phyloP scores from a whole-genome alignment of 108 stramenopile species.

The Skeletonema menzelii region DNA sequence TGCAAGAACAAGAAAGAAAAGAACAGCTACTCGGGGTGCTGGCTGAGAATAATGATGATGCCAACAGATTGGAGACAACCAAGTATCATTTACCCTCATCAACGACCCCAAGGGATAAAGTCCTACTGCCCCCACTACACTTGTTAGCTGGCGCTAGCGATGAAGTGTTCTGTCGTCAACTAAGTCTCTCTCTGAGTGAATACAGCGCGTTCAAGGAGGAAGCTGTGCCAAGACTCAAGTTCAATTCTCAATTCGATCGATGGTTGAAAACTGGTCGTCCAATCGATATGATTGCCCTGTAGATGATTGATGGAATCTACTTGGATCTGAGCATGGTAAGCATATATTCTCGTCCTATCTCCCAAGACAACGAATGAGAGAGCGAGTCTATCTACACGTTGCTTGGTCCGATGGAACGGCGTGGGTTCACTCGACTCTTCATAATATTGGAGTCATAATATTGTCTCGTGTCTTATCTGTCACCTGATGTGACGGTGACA shows the following conservation, averaged over 20 bases:
- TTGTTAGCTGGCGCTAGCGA: slow-evolving; percentile 68
- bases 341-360: too few relatives aligned
- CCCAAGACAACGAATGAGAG: too few relatives aligned
- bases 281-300: slow-evolving; percentile 40
- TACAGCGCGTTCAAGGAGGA: slow-evolving; percentile 58
- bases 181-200: slow-evolving; percentile 49
- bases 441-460: too few relatives aligned
- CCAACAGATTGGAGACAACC: not conserved
- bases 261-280: slow-evolving; percentile 84
- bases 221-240: slow-evolving; percentile 75
- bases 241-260: slow-evolving; percentile 73
- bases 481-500: too few relatives aligned
- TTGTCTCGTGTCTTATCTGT: too few relatives aligned
- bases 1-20: slow-evolving; percentile 15
- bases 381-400: too few relatives aligned
- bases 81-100: slow-evolving; percentile 6
- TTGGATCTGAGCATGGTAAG: too few relatives aligned
- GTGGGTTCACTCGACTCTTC: too few relatives aligned
- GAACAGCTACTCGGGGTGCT: not conserved
- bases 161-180: slow-evolving; percentile 57
- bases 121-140: slow-evolving; percentile 59
- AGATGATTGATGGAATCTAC: not conserved
- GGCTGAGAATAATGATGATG: not conserved
- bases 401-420: too few relatives aligned
- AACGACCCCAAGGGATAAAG: not conserved